phyloP scores from a whole-genome alignment of 2,329 filamentous ascomycete genomes.

The Aspergillus luchuensis region DNA sequence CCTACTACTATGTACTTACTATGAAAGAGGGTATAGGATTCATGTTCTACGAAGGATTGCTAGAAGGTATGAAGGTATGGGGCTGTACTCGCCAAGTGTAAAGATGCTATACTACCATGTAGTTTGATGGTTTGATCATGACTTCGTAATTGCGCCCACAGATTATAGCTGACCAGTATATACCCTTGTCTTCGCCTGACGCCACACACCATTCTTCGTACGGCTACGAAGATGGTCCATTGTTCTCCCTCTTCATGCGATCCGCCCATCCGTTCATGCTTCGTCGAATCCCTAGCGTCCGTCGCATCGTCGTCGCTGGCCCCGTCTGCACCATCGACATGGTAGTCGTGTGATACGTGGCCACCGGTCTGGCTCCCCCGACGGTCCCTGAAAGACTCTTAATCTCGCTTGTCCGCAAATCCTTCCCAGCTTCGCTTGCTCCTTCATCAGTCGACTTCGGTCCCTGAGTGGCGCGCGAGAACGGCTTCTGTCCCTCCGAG shows the following conservation, averaged over 20 bases:
- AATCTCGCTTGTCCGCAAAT: slow-evolving; percentile 25
- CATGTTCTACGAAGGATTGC: not conserved
- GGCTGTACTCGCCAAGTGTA: too few species aligned
- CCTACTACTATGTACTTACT: too few species aligned
- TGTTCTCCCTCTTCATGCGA: slow-evolving; percentile 37
- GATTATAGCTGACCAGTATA: not conserved
- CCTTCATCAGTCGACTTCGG: slow-evolving; percentile 10
- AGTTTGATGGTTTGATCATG: too few species aligned
- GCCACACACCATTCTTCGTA: not conserved
- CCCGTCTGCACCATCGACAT: slow-evolving; percentile 38
- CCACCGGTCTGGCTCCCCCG: slow-evolving; percentile 30
- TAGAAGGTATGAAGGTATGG: not conserved
- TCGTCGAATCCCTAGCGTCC: slow-evolving; percentile 46
- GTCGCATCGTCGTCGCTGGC: slow-evolving; percentile 29
- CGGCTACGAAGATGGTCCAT: slow-evolving; percentile 16
- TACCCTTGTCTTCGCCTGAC: not conserved
- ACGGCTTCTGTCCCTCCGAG: slow-evolving; percentile 21
- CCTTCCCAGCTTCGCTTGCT: slow-evolving; percentile 17
- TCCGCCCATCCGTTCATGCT: slow-evolving; percentile 48
- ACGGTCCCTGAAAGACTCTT: slow-evolving; percentile 27
- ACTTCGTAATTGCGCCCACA: too few species aligned
- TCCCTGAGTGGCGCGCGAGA: slow-evolving; percentile 13
- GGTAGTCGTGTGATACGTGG: slow-evolving; percentile 45
- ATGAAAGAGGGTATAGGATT: too few species aligned
- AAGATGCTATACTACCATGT: too few species aligned